Percentiles rank a stretch among this genome's conserved stretches.
phyloP scores from a whole-genome alignment of 768 basidiomycete genomes.

The Suillus subaureus region DNA sequence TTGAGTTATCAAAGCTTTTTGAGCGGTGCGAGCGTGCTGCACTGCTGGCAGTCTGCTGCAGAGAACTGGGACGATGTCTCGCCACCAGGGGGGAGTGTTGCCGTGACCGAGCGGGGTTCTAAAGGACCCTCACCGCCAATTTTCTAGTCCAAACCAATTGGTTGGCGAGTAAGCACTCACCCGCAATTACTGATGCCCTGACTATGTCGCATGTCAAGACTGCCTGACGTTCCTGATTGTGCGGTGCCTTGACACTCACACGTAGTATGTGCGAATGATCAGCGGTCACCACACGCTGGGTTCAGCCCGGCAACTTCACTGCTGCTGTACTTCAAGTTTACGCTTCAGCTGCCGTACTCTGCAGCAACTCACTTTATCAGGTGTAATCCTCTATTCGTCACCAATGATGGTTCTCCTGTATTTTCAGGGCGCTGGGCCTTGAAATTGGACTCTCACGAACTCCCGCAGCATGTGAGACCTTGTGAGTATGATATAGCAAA shows the following conservation, averaged over 20 bases:
- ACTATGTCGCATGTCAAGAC: no score
- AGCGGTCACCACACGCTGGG: neutral
- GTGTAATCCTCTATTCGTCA: neutral
- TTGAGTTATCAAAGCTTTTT: no score
- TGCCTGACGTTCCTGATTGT: no score
- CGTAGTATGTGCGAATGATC: neutral
- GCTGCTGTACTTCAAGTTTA: neutral
- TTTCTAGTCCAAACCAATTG: no score
- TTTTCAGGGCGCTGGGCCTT: neutral
- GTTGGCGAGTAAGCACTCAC: no score
- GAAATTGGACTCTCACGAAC: neutral
- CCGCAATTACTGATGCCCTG: no score
- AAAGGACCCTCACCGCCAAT: no score
- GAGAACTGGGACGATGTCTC: no score
- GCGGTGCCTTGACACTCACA: neutral
- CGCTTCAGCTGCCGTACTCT: neutral
- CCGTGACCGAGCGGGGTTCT: no score
- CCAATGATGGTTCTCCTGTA: neutral
- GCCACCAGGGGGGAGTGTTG: no score
- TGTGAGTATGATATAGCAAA: neutral
- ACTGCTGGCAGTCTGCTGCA: no score
- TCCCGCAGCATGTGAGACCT: neutral
- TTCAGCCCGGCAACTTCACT: neutral
- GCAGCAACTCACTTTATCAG: neutral
- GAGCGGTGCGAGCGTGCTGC: no score